phyloP scores from a whole-genome alignment of 1,139 yeast species.

The Sugiyamaella xylanicola region DNA sequence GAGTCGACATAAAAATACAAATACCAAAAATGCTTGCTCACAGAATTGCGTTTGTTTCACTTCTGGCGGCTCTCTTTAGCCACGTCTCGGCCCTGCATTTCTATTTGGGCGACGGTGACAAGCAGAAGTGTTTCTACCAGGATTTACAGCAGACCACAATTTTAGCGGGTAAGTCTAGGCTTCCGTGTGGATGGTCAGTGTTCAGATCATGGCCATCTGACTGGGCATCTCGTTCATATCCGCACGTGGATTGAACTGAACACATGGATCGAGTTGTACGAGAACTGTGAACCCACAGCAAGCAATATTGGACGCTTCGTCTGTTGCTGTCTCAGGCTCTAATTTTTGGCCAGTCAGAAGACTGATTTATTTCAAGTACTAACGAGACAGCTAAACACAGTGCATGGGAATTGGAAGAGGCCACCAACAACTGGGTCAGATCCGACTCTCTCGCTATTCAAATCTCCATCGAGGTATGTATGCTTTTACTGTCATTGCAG shows the following conservation, averaged over 20 bases:
- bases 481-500: too few species aligned
- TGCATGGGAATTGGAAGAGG: slow-evolving; percentile 57
- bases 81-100: slow-evolving; percentile 49
- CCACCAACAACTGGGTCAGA: slow-evolving; percentile 49
- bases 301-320: too few species aligned
- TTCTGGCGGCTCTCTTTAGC: slow-evolving; percentile 26
- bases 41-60: slow-evolving; percentile 11
- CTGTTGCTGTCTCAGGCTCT: too few species aligned
- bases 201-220: too few species aligned
- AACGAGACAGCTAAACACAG: slow-evolving; percentile 51
- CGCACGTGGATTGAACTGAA: too few species aligned
- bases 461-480: slow-evolving; percentile 52
- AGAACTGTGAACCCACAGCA: too few species aligned
- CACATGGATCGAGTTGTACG: too few species aligned
- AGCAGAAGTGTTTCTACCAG: slow-evolving; percentile 63
- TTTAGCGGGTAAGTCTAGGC: slow-evolving; percentile 50
- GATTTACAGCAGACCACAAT: slow-evolving; percentile 63
- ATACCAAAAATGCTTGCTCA: slow-evolving; percentile 13
- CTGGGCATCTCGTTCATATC: too few species aligned
- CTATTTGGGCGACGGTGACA: slow-evolving; percentile 58
- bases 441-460: slow-evolving; percentile 51
- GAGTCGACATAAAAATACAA: too few species aligned
- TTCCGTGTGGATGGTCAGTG: too few species aligned
- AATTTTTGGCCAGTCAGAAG: too few species aligned
- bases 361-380: too few species aligned